Percentiles rank a stretch among this genome's conserved stretches.
Conservation (phyloP, 805 yeast genomes). For the Jamesozyma spencerorum region DNA sequence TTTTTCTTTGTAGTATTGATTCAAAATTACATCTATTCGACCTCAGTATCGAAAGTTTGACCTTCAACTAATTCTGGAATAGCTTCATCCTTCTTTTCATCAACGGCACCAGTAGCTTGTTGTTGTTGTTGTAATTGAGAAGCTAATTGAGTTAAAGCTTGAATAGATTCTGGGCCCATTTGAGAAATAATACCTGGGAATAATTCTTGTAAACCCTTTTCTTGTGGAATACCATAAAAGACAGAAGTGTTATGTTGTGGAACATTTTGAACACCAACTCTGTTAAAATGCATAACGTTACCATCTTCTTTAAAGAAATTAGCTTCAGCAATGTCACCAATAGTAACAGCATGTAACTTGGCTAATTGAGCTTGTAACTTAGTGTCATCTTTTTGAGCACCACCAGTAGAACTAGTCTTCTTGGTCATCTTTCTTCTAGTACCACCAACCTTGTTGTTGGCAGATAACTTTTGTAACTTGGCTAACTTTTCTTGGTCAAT, state of each 20-base stretch:
- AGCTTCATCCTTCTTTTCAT: slow-evolving; percentile 48
- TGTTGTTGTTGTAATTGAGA: slow-evolving; percentile 65
- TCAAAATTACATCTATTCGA: slow-evolving; percentile 16
- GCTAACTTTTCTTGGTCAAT: slow-evolving; percentile 92
- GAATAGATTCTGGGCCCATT: slow-evolving; percentile 91
- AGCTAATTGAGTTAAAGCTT: slow-evolving; percentile 80
- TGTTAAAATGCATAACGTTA: slow-evolving; percentile 87
- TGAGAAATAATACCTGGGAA: slow-evolving; percentile 92
- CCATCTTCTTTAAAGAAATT: slow-evolving; percentile 96
- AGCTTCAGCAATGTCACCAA: slow-evolving; percentile 90
- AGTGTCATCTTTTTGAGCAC: slow-evolving; percentile 75
- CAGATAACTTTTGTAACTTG: slow-evolving; percentile 69
- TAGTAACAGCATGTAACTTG: slow-evolving; percentile 80
- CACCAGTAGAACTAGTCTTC: slow-evolving; percentile 36
- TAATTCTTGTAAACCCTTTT: slow-evolving; percentile 83
- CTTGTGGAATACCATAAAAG: slow-evolving; percentile 91
- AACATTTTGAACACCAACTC: slow-evolving; percentile 93
- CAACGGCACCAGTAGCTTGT: slow-evolving; percentile 39
- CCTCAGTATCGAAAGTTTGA: slow-evolving; percentile 33
- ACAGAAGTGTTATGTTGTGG: slow-evolving; percentile 85
- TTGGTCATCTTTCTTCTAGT: slow-evolving; percentile 91
- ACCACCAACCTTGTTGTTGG: slow-evolving; percentile 72
- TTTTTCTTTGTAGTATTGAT: background rate
- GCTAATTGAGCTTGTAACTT: slow-evolving; percentile 83
- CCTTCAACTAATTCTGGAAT: slow-evolving; percentile 45